phyloP scores from a whole-genome alignment of 495 filamentous ascomycete genomes.

The Aspergillus sclerotiicarbonarius region DNA sequence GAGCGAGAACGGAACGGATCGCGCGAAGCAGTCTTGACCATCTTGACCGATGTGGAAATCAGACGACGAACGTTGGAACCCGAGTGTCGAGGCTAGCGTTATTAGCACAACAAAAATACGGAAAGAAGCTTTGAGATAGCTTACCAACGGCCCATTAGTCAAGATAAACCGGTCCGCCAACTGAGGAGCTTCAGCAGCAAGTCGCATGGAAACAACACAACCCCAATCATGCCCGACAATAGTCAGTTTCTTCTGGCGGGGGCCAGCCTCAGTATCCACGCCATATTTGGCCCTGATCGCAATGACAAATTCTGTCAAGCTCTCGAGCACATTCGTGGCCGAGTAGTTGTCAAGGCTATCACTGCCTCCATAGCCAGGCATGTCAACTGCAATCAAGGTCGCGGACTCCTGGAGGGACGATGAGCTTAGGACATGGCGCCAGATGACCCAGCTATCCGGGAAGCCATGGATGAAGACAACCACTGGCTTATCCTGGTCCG shows the following conservation, averaged over 20 bases:
- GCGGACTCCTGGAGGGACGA: slow-evolving; percentile 30
- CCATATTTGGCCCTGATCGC: slow-evolving; percentile 46
- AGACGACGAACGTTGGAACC: slow-evolving; percentile 33
- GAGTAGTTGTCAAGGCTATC: slow-evolving; percentile 46
- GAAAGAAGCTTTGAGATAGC: slow-evolving; percentile 11
- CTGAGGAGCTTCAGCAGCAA: slow-evolving; percentile 54
- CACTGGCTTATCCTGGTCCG: slow-evolving; percentile 28
- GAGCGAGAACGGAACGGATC: slow-evolving; percentile 39
- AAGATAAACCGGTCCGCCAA: slow-evolving; percentile 54
- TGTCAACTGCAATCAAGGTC: slow-evolving; percentile 49
- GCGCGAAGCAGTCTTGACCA: slow-evolving; percentile 43
- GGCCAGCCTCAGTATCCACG: slow-evolving; percentile 28
- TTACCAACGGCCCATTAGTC: slow-evolving; percentile 49
- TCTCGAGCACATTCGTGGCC: slow-evolving; percentile 49
- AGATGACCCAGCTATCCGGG: slow-evolving; percentile 56
- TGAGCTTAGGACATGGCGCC: slow-evolving; percentile 42
- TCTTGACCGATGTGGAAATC: slow-evolving; percentile 41
- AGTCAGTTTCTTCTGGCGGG: slow-evolving; percentile 36
- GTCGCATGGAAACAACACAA: slow-evolving; percentile 47
- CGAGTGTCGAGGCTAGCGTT: slow-evolving; percentile 26
- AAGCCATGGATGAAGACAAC: slow-evolving; percentile 60
- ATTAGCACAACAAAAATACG: slow-evolving; percentile 9
- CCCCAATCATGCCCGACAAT: slow-evolving; percentile 60
- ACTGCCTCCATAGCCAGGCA: slow-evolving; percentile 57
- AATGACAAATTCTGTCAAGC: slow-evolving; percentile 48